Base-by-base conservation (phyloP, 2,329 filamentous ascomycete genomes). In the Acrocalymma vagum region DNA sequence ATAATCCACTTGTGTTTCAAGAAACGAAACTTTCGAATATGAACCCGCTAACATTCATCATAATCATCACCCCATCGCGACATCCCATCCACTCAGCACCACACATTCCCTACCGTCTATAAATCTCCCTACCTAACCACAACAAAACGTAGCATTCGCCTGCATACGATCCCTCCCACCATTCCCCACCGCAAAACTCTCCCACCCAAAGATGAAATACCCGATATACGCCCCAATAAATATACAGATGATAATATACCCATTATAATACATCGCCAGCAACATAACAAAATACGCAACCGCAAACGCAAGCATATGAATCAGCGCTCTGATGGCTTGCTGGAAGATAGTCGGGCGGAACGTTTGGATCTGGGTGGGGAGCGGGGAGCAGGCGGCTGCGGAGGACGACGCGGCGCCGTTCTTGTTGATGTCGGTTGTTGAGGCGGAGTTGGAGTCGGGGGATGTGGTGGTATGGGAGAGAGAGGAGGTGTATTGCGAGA, bases 271-370 rank as follows among this genome's bases (percentile, higher is more conserved):
- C 82, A 85, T 85, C 3, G 81, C 81, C 16, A 85, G 62, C 72
- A 88, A 69, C 88, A 94, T 93, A 57, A 93, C 69, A 57, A 93
- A 85, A 65, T 93, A 95, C 2, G 87, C 88, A 2, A 91, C 81
- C 0, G 83, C 83, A 60, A 94, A 92, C 58, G 90, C 86, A 2
- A 83, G 39, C 75, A 85, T 84, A 57, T 93, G 87, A n/a, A 94
- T 64, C 5, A 85, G 53, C 0, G 88, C 85, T 6, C 88, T 79
- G 3, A 89, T 63, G 0, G 78, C 72, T 60, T 93, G 88, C 65
- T 94, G 85, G n/a, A 79, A 51, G 1, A 87, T 15, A 16, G 72
- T 86, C 0, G 87, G 87, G 9, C 58, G 81, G 53, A 75, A 71
- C 11, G 34, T 53, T 18, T 36, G 33, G 3, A 29, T 35, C 9